Evolutionary conservation across 345 rosid genomes (phyloP).

Genomic region (Citrus australasica): DNA sequence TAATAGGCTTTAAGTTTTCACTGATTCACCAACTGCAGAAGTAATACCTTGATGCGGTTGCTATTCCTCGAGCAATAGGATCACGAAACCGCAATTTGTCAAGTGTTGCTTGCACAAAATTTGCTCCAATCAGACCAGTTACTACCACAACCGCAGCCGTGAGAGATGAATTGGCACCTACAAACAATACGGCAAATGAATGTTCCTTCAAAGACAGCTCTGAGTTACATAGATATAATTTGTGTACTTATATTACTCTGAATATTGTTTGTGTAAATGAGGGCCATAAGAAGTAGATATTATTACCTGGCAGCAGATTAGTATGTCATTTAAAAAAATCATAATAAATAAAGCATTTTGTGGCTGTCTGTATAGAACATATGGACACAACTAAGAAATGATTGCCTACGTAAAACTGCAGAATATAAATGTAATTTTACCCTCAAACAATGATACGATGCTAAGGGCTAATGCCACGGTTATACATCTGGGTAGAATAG

Average conservation of each 20-base stretch:
- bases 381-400: neutral
- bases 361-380: neutral
- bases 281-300: neutral
- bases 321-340: too few species aligned
- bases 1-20: neutral
- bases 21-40: neutral
- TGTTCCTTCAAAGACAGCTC: neutral
- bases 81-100: constrained; percentile 67
- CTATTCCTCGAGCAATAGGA: constrained; percentile 91
- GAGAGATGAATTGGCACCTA: constrained; percentile 84
- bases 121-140: constrained; percentile 89
- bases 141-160: constrained; percentile 95
- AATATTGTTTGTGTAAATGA: neutral
- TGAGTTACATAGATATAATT: constrained; percentile 1
- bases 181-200: constrained; percentile 12
- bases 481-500: constrained; percentile 89
- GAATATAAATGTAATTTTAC: constrained; percentile 25
- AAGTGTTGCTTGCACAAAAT: constrained; percentile 78
- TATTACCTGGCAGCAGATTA: neutral
- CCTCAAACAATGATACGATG: constrained; percentile 87
- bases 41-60: constrained; percentile 84
- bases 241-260: neutral
- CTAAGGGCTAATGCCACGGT: constrained; percentile 96
- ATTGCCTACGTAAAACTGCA: neutral
- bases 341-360: neutral